These are phyloP conservation scores for Hawksworthiomyces lignivorus DNA, from an alignment of 2,329 filamentous ascomycete genomes.

Conservation along the genomic window DNA sequence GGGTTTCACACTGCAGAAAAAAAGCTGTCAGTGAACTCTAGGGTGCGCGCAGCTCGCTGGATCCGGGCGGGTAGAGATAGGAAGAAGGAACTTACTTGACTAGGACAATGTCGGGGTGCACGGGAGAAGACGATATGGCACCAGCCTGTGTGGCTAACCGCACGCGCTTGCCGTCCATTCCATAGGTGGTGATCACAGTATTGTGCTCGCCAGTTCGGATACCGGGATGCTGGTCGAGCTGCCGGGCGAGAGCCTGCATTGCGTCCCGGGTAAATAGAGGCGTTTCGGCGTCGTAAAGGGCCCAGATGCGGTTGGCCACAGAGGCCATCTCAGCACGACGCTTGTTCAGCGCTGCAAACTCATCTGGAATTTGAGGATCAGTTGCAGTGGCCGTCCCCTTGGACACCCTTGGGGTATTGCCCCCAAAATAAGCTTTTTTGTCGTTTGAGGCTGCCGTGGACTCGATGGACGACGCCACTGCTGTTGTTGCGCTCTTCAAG, in stretches of 20 bases:
- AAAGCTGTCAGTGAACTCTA: not conserved
- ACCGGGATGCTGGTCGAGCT: slow-evolving; percentile 9
- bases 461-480: not conserved
- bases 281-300: slow-evolving; percentile 12
- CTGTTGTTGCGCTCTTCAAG: not conserved
- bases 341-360: not conserved
- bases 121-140: not conserved
- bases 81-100: slow-evolving; percentile 8
- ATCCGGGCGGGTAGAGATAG: not conserved
- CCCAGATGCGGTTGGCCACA: slow-evolving; percentile 4
- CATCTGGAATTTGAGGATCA: not conserved
- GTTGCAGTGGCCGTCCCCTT: not conserved
- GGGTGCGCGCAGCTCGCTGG: too few relatives aligned
- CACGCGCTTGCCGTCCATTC: slow-evolving; percentile 12
- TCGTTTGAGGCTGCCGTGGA: not conserved
- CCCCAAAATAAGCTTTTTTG: too few relatives aligned
- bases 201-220: slow-evolving; percentile 11
- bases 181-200: slow-evolving; percentile 1
- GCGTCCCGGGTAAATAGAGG: slow-evolving; percentile 14
- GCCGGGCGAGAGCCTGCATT: slow-evolving; percentile 7
- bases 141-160: slow-evolving; percentile 8
- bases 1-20: slow-evolving; percentile 7
- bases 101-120: slow-evolving; percentile 14
- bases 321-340: slow-evolving; percentile 11
- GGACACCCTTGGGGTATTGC: too few relatives aligned